These are phyloP conservation scores for Blepharisma japonicum DNA, from an alignment of 73 alveolate genomes.

Conservation along the genomic window DNA sequence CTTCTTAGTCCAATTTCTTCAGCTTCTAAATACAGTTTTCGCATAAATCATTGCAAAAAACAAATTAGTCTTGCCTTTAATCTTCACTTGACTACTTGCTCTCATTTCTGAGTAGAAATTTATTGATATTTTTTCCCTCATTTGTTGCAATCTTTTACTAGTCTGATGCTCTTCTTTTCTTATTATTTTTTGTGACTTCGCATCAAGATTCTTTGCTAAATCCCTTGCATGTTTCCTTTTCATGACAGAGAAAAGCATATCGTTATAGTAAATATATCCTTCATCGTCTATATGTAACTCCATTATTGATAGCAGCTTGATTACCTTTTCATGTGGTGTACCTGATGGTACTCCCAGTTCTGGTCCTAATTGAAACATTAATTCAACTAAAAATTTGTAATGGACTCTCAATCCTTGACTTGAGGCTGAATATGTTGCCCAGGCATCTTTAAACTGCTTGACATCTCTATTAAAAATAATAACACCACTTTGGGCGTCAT, in stretches of 20 bases:
- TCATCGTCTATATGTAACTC: slow-evolving; percentile 31
- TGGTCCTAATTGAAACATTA: slow-evolving; percentile 16
- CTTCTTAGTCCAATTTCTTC: too few relatives aligned
- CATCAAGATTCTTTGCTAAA: slow-evolving; percentile 30
- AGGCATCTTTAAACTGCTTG: slow-evolving; percentile 33
- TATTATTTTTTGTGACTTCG: neutral
- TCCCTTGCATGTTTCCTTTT: slow-evolving; percentile 2
- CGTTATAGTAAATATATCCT: slow-evolving; percentile 31
- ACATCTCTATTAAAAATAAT: slow-evolving; percentile 49
- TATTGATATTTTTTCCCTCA: neutral
- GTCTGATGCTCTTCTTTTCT: slow-evolving; percentile 15
- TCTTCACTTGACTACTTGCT: too few relatives aligned
- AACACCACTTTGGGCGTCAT: slow-evolving; percentile 55
- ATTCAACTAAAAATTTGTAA: neutral
- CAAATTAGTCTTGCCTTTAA: too few relatives aligned
- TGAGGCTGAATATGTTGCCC: slow-evolving; percentile 37
- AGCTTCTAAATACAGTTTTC: too few relatives aligned
- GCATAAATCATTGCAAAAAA: too few relatives aligned
- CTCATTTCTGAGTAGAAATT: too few relatives aligned
- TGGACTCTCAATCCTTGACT: slow-evolving; percentile 30
- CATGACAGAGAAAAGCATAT: slow-evolving; percentile 41
- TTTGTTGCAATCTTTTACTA: neutral
- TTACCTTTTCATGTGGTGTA: slow-evolving; percentile 12
- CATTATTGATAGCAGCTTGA: slow-evolving; percentile 30
- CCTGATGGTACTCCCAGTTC: slow-evolving; percentile 31